Evolutionary conservation across 768 basidiomycete species (phyloP).

Genomic region (Mycena leptocephala): DNA sequence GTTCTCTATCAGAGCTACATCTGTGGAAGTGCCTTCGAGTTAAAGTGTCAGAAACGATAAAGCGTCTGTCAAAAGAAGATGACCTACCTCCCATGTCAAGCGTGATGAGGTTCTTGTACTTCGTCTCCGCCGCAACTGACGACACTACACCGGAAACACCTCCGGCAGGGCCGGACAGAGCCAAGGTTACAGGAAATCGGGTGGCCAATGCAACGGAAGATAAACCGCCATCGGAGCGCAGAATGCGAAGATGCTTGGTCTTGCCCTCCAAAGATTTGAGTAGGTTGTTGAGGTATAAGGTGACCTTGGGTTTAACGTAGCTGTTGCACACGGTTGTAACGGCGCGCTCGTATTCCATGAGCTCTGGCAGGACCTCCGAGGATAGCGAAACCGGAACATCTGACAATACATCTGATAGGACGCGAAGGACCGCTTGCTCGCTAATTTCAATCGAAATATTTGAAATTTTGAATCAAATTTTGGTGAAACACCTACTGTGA

Average conservation of each 20-base stretch:
- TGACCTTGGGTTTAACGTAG: constrained; percentile 27
- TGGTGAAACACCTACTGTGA: constrained; percentile 10
- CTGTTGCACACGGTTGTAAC: constrained; percentile 32
- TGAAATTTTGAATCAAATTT: neutral
- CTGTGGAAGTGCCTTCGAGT: constrained; percentile 16
- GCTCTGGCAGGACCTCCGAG: constrained; percentile 29
- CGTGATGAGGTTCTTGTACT: constrained; percentile 35
- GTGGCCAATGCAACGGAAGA: constrained; percentile 21
- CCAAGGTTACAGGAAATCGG: constrained; percentile 12
- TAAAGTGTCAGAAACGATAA: neutral
- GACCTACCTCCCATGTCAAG: constrained; percentile 30
- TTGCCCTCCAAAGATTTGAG: constrained; percentile 25
- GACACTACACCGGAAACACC: constrained; percentile 33
- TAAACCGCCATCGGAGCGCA: constrained; percentile 31
- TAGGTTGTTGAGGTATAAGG: constrained; percentile 28
- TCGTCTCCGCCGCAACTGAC: constrained; percentile 18
- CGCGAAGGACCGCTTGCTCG: constrained; percentile 25
- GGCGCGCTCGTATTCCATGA: constrained; percentile 35
- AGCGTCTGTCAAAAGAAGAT: neutral
- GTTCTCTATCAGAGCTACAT: constrained; percentile 30
- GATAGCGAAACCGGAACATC: constrained; percentile 31
- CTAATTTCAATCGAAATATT: constrained; percentile 2
- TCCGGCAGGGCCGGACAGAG: constrained; percentile 30
- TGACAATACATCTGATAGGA: constrained; percentile 19
- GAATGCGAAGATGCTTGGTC: constrained; percentile 31